A percentile compares a stretch with the other conserved stretches of the same genome.
Conservation (phyloP, 164 flowering plant genomes). For the Tinospora cordifolia region DNA sequence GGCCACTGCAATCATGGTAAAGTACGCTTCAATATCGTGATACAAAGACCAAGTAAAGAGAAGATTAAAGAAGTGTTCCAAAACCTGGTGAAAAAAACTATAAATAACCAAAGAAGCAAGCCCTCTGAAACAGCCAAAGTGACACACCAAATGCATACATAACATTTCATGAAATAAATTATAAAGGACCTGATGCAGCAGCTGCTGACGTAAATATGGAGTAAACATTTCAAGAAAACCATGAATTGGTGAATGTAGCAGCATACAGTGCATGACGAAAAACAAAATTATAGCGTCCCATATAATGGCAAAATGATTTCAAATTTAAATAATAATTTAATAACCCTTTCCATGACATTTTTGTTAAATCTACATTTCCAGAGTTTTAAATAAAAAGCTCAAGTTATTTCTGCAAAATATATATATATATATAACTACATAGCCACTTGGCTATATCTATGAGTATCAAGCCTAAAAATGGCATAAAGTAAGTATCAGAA, state of each 20-base stretch:
- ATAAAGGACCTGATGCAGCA: too few species aligned
- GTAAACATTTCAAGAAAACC: background rate
- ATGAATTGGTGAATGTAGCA: background rate
- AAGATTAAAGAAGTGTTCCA: background rate
- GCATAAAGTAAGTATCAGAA: too few species aligned
- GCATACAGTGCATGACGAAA: background rate
- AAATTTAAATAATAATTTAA: too few species aligned
- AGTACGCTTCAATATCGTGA: background rate
- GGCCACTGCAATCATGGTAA: constrained; percentile 60
- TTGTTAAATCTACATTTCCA: background rate
- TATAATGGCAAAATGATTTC: background rate
- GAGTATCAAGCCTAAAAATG: too few species aligned
- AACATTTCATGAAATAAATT: too few species aligned
- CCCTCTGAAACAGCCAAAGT: background rate
- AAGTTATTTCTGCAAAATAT: too few species aligned
- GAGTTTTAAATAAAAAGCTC: background rate
- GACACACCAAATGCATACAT: too few species aligned
- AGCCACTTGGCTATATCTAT: too few species aligned
- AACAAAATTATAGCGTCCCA: background rate
- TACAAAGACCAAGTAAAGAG: background rate
- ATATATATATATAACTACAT: too few species aligned
- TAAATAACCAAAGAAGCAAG: background rate
- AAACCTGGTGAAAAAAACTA: too few species aligned
- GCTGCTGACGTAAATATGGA: background rate
- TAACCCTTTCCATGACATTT: background rate